Conservation (phyloP, 495 filamentous ascomycete genomes). For the Penicillium subrubescens region DNA sequence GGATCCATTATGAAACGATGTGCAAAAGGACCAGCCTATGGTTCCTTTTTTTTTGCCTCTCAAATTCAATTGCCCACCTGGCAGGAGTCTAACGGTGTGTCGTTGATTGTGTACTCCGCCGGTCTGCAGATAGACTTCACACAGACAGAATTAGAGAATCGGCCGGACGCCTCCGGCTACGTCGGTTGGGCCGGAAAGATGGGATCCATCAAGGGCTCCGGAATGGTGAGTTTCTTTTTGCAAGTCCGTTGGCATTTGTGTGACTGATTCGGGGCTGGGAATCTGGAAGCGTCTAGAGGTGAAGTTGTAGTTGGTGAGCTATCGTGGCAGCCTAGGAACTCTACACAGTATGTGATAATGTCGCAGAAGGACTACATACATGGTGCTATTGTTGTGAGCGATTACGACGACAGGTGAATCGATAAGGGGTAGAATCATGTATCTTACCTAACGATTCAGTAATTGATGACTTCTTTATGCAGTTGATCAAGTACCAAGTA, state of each 20-base stretch:
- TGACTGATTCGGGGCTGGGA: background rate
- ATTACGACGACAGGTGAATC: background rate
- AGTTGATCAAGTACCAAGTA: background rate
- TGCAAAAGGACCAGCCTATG: conserved; percentile 5
- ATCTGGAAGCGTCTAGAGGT: background rate
- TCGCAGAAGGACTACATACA: background rate
- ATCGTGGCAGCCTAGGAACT: background rate
- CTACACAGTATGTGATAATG: background rate
- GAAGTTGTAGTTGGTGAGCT: background rate
- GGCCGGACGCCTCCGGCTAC: background rate
- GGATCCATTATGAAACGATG: background rate
- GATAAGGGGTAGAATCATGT: background rate
- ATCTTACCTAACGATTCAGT: background rate
- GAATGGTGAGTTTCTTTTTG: background rate
- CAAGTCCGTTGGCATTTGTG: background rate
- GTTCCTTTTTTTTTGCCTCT: background rate
- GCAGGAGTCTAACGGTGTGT: background rate
- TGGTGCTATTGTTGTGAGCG: background rate
- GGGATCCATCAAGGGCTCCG: conserved; percentile 5
- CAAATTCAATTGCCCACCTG: background rate
- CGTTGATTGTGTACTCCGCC: background rate
- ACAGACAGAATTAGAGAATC: background rate
- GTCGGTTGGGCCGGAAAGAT: background rate
- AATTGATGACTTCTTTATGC: background rate
- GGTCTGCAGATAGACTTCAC: background rate